Base-by-base conservation (phyloP, 352 stramenopile species). In the Elongisporangium prolatum region DNA sequence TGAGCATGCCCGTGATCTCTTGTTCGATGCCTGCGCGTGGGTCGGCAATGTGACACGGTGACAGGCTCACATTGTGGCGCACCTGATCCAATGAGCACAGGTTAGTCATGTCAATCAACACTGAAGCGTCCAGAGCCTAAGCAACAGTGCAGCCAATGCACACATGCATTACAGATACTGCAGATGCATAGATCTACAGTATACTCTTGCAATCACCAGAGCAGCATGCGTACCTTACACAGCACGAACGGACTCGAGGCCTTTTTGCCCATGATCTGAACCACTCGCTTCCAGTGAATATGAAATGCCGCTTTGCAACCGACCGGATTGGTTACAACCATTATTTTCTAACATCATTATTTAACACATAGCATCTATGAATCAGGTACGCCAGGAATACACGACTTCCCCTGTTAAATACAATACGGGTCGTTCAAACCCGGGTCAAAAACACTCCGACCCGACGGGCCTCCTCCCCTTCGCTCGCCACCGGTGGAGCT, bases 11-110 rank as follows among this genome's bases (percentile, higher is more conserved):
- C 34, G 75, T 88, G 60, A 93, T 71, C 49, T 91, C 68, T 62
- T 93, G 77, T 60, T 91, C 77, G 48, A 93, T 86, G 28, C 84
- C 84, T 47, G 84, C 67, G 24, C 76, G 77, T 44, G 81, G 63
- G 40, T 93, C 74, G 60, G 68, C 69, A 24, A 85, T 80, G 56
- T 91, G 80, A 56, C 80, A 91, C 62, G 84, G 84, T 52, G 82
- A 72, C 49, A 93, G 70, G 61, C 79, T 93, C 58, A 91, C 74
- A 61, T 67, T 79, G 56, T 87, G 79, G 47, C 81, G 81, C 48
- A 84, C 66, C 74, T 84, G 24, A 20, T 25, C 37, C 28, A 40
- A 40, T 40, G 9, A 40, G 8, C 5, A 40, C 28, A 40, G 54
- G 44, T 25, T 24, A 24, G 22, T 48, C 21, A n/a, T 44, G 10